Evolutionary conservation across 768 basidiomycete species (phyloP), one percentile per base, ranked within the genome.

Genomic region (Lyophyllum shimeji): DNA sequence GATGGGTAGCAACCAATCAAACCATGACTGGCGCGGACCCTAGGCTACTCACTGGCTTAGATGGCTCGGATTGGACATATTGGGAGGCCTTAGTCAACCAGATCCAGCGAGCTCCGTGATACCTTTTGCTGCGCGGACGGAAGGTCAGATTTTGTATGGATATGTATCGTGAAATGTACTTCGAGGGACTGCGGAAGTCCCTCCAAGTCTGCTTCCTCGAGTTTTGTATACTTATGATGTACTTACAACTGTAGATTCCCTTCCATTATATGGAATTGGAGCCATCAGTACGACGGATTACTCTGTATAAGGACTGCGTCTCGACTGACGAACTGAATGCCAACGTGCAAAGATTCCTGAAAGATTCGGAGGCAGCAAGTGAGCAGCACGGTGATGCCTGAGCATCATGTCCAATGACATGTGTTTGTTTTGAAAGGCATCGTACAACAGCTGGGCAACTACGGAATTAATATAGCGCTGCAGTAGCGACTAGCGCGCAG

Each of bases 71-170:
- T 70, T 90, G 85, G 82, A 82, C 74, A 55, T 92, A 91, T 63
- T 91, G 90, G 90, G 89, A 92, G 65, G 83, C 84, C 18, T 67
- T 92, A 58, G 85, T 92, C n/a, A 86, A 76, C 58, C 80, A 82
- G 53, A 81, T 83, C 42, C 79, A 78, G 45, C 72, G 76, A 20
- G 74, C 67, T 42, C 71, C 73, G 48, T 76, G 57, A 67, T 21
- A 20, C 60, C 15, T 49, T 42, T 17, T 4, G 48, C 15, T 15
- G 20, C 20, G 23, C 25, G 20, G 12, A 46, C 39, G 39, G 15
- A n/a, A 40, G n/a, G n/a, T 40, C 5, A n/a, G n/a, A 40, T 18
- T 25, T 17, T 52, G 42, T 48, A 53, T 53, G 24, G n/a, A 27
- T 40, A 40, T 50, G 39, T 51, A 51, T 34, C 52, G 12, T 44